These are phyloP conservation scores for Rhododendron henanense DNA, from an alignment of 148 eudicot genomes.

Conservation along the genomic window DNA sequence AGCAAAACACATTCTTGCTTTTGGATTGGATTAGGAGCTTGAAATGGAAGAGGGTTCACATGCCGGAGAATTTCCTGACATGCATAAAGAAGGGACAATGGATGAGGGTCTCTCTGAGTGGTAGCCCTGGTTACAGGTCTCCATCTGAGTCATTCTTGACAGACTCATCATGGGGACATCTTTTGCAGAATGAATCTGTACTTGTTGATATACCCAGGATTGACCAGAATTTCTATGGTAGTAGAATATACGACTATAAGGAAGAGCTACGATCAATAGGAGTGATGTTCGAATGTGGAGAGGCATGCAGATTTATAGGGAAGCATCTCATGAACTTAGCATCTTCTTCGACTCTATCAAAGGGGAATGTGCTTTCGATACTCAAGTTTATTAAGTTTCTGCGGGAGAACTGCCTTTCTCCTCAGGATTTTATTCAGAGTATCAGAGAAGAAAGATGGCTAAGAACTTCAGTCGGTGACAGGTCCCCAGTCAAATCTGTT, in stretches of 20 bases:
- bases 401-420: conserved; percentile 34
- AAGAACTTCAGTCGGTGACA: conserved; percentile 45
- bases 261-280: conserved; percentile 52
- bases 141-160: conserved; percentile 54
- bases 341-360: conserved; percentile 25
- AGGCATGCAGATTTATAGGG: conserved; percentile 51
- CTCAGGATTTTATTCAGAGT: conserved; percentile 30
- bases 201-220: conserved; percentile 56
- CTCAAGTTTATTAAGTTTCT: conserved; percentile 45
- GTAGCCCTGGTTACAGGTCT: conserved; percentile 32
- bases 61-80: conserved; percentile 36
- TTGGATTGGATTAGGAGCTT: conserved; percentile 51
- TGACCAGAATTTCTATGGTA: conserved; percentile 45
- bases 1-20: conserved; percentile 41
- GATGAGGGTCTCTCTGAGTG: conserved; percentile 46
- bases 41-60: conserved; percentile 9
- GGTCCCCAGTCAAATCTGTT: conserved; percentile 40
- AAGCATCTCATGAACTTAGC: conserved; percentile 48
- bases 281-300: conserved; percentile 42
- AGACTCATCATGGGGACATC: conserved; percentile 34
- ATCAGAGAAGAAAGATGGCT: conserved; percentile 45
- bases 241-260: conserved; percentile 32
- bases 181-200: conserved; percentile 43
- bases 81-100: conserved; percentile 49
- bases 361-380: conserved; percentile 43